Percentiles rank a stretch among this genome's conserved stretches.
phyloP scores from a whole-genome alignment of 1,284 basidiomycete genomes.

The Tilletia indica region DNA sequence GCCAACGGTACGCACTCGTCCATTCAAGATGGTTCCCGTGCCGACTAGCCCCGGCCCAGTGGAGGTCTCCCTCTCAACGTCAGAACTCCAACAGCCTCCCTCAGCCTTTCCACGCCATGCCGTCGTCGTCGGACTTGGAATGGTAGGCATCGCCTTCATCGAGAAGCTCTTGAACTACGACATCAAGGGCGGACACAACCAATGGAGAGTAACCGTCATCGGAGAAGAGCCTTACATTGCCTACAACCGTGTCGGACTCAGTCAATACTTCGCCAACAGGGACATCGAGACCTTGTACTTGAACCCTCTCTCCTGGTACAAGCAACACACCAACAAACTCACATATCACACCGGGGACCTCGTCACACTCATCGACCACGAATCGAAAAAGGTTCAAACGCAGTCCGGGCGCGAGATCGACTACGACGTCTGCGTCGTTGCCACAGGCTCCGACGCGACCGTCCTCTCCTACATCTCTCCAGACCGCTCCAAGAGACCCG shows the following conservation, averaged over 20 bases:
- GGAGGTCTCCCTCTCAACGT: too few species aligned
- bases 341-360: constrained; percentile 46
- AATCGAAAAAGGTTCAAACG: constrained; percentile 61
- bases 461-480: constrained; percentile 66
- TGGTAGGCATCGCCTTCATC: constrained; percentile 67
- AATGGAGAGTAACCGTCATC: constrained; percentile 43
- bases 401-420: constrained; percentile 61
- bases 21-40: too few species aligned
- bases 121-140: constrained; percentile 67
- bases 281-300: constrained; percentile 69
- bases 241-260: constrained; percentile 65
- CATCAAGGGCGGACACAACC: constrained; percentile 32
- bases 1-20: too few species aligned
- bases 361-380: constrained; percentile 62
- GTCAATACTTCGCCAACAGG: constrained; percentile 68
- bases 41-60: too few species aligned
- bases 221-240: constrained; percentile 69
- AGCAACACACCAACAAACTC: constrained; percentile 43
- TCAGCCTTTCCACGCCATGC: constrained; percentile 34
- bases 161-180: constrained; percentile 48
- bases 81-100: too few species aligned
- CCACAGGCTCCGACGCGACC: constrained; percentile 70
- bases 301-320: constrained; percentile 67
- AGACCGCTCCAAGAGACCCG: constrained; percentile 58
- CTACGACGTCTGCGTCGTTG: constrained; percentile 65